Conservation (phyloP, 2,329 filamentous ascomycete genomes). For the Calycina marina region DNA sequence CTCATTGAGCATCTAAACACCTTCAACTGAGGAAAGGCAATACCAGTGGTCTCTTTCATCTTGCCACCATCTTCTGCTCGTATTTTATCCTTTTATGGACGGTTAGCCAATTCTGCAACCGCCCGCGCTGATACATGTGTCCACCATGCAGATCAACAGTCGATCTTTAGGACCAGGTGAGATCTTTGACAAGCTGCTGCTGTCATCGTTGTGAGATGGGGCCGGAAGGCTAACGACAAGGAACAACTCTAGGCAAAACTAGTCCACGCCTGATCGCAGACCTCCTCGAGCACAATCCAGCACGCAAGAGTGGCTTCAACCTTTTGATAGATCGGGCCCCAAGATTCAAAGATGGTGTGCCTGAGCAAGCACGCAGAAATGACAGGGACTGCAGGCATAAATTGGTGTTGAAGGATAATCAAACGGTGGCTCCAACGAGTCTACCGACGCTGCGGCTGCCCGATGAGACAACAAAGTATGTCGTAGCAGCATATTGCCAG, state of each 20-base stretch:
- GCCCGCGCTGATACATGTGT: no score
- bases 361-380: slow-evolving; percentile 18
- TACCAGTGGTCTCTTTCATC: no score
- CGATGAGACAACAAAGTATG: slow-evolving; percentile 30
- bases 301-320: slow-evolving; percentile 17
- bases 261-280: slow-evolving; percentile 33
- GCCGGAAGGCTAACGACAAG: no score
- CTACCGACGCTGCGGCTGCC: slow-evolving; percentile 24
- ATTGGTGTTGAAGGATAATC: slow-evolving; percentile 39
- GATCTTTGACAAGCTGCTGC: no score
- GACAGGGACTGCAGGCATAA: slow-evolving; percentile 39
- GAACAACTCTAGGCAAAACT: slow-evolving; percentile 34
- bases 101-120: no score
- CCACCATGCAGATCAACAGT: no score
- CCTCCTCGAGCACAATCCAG: slow-evolving; percentile 28
- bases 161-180: no score
- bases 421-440: slow-evolving; percentile 31
- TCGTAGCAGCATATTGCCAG: slow-evolving; percentile 44
- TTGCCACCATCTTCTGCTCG: no score
- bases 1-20: no score
- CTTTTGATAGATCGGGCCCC: slow-evolving; percentile 43
- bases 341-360: slow-evolving; percentile 25
- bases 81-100: no score
- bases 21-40: no score
- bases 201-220: no score